Percentiles rank a stretch among this genome's conserved stretches.
phyloP scores from a whole-genome alignment of 345 rosid species.

The Brassica napus region DNA sequence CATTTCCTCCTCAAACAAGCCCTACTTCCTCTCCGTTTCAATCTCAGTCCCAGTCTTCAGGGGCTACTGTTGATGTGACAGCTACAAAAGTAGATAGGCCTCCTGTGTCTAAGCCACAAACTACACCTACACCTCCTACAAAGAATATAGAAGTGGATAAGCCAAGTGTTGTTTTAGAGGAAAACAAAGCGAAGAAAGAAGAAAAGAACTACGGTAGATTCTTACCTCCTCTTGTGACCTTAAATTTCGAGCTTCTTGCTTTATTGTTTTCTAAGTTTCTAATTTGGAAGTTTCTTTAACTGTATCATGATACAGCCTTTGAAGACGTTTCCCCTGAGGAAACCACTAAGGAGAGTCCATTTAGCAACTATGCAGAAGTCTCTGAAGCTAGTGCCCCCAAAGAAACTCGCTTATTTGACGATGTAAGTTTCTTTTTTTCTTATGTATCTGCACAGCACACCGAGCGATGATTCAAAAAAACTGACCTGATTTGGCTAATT shows the following conservation, averaged over 20 bases:
- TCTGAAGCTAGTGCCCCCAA: slow-evolving; percentile 51
- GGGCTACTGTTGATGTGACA: slow-evolving; percentile 66
- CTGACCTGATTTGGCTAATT: not conserved
- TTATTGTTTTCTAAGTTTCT: slow-evolving; percentile 23
- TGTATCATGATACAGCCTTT: slow-evolving; percentile 57
- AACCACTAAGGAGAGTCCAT: slow-evolving; percentile 61
- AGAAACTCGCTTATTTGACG: slow-evolving; percentile 49
- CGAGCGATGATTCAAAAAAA: not conserved
- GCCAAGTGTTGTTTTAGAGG: slow-evolving; percentile 44
- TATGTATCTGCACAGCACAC: slow-evolving; percentile 5
- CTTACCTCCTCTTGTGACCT: slow-evolving; percentile 1
- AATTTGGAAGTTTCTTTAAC: slow-evolving; percentile 13
- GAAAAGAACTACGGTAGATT: slow-evolving; percentile 71
- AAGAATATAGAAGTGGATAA: slow-evolving; percentile 61
- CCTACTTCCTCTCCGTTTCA: slow-evolving; percentile 48
- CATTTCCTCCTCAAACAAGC: slow-evolving; percentile 50
- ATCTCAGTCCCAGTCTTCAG: slow-evolving; percentile 51
- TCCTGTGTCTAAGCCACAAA: slow-evolving; percentile 39
- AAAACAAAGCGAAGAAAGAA: slow-evolving; percentile 51
- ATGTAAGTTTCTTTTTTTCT: slow-evolving; percentile 49
- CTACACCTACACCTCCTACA: slow-evolving; percentile 48
- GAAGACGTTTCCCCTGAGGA: slow-evolving; percentile 84
- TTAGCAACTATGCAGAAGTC: slow-evolving; percentile 58
- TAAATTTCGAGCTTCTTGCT: not conserved
- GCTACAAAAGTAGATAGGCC: slow-evolving; percentile 65